These are phyloP conservation scores for Clarireedia monteithiana DNA, from an alignment of 2,329 filamentous ascomycete species.

Conservation along the genomic window DNA sequence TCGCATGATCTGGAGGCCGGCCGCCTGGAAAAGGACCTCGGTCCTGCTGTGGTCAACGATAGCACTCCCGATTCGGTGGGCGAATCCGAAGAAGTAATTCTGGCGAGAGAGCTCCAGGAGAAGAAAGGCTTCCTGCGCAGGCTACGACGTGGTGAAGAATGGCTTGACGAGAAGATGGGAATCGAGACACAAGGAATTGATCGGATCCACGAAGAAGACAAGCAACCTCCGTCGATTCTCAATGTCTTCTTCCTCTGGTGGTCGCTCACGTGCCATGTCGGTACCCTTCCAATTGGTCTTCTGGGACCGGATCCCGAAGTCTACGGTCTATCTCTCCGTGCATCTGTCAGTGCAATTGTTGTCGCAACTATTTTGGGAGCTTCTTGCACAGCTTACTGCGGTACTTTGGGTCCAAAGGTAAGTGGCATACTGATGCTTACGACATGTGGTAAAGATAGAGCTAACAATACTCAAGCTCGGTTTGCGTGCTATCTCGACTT, in stretches of 20 bases:
- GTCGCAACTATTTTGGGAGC: conserved; percentile 35
- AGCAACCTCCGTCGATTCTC: conserved; percentile 33
- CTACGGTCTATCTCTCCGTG: conserved; percentile 39
- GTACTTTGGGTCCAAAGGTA: conserved; percentile 36
- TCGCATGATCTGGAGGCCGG: conserved; percentile 21
- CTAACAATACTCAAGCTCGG: conserved; percentile 19
- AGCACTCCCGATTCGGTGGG: conserved; percentile 1
- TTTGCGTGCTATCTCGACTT: conserved; percentile 37
- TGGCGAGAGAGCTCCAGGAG: conserved; percentile 20
- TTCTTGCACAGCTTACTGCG: conserved; percentile 33
- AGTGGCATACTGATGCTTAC: background rate
- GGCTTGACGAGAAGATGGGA: conserved; percentile 37
- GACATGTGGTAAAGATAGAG: background rate
- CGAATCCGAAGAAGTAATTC: conserved; percentile 16
- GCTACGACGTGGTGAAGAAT: conserved; percentile 32
- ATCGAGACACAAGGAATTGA: conserved; percentile 41
- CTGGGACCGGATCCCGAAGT: conserved; percentile 34
- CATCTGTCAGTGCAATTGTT: conserved; percentile 34
- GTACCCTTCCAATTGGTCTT: conserved; percentile 33
- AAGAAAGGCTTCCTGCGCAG: conserved; percentile 16
- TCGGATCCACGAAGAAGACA: conserved; percentile 37
- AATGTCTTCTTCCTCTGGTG: conserved; percentile 39
- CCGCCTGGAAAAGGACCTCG: conserved; percentile 12
- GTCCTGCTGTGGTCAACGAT: conserved; percentile 1
- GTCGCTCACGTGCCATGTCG: conserved; percentile 36